These are phyloP conservation scores for Sporodiniella umbellata DNA, from an alignment of 371 early-diverging fungal genomes.

Conservation along the genomic window DNA sequence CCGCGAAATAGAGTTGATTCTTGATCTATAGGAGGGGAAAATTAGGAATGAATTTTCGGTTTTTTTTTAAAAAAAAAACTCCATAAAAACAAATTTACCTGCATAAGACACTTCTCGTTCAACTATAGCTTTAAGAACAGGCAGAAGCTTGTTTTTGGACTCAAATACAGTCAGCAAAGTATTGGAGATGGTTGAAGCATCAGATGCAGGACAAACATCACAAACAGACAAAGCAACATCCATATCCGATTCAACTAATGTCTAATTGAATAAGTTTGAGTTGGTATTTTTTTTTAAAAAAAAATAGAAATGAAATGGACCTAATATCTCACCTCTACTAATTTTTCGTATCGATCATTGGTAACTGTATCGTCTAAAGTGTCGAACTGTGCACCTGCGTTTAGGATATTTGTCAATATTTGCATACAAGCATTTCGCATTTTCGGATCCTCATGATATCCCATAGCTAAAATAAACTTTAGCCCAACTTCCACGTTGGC, in stretches of 20 bases:
- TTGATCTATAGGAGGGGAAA: slow-evolving; percentile 40
- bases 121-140: slow-evolving; percentile 71
- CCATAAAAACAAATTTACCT: slow-evolving; percentile 27
- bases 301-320: too few relatives aligned
- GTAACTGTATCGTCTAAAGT: slow-evolving; percentile 71
- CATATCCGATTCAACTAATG: slow-evolving; percentile 61
- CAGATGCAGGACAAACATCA: slow-evolving; percentile 77
- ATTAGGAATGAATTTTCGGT: not conserved
- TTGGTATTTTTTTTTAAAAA: too few relatives aligned
- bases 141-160: slow-evolving; percentile 59
- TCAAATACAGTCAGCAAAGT: slow-evolving; percentile 78
- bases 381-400: slow-evolving; percentile 81
- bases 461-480: slow-evolving; percentile 80
- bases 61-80: too few relatives aligned
- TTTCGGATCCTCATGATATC: slow-evolving; percentile 87
- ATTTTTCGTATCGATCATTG: slow-evolving; percentile 64
- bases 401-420: slow-evolving; percentile 84
- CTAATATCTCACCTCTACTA: slow-evolving; percentile 54
- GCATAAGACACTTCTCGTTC: slow-evolving; percentile 75
- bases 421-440: slow-evolving; percentile 88
- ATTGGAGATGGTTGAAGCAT: slow-evolving; percentile 74
- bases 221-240: slow-evolving; percentile 75
- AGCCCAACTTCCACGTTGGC: slow-evolving; percentile 89
- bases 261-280: too few relatives aligned
- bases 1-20: slow-evolving; percentile 86